Conservation (phyloP, 2,329 filamentous ascomycete genomes). For the Sclerotinia spermophila region DNA sequence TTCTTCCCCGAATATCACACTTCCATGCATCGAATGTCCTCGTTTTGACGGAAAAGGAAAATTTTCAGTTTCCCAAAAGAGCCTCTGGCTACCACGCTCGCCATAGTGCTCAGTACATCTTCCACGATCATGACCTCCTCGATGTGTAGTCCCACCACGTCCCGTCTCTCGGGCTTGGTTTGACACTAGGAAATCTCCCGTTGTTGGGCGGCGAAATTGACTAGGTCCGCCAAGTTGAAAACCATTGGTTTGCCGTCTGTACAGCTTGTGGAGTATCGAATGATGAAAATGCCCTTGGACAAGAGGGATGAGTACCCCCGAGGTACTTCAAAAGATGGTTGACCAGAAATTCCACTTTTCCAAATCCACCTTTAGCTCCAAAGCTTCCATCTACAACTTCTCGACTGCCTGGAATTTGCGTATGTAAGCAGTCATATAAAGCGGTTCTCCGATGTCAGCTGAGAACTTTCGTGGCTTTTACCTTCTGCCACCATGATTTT, state of each 20-base stretch:
- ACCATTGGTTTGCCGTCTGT: no score
- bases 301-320: no score
- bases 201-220: no score
- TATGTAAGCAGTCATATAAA: not conserved
- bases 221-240: no score
- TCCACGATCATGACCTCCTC: not conserved
- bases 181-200: no score
- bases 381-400: not conserved
- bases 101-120: not conserved
- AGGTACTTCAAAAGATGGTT: no score
- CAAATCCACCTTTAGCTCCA: no score
- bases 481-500: constrained; percentile 16
- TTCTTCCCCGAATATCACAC: not conserved
- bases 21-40: not conserved
- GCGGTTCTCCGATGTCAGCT: not conserved
- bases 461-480: not conserved
- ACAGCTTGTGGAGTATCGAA: no score
- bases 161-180: not conserved
- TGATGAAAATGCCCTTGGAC: no score
- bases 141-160: not conserved
- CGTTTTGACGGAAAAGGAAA: not conserved
- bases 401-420: not conserved
- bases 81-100: not conserved
- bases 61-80: not conserved
- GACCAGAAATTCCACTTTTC: no score